Percentiles rank a stretch among this genome's conserved stretches.
These are phyloP conservation scores for Plasmodium sp. DNA, from an alignment of 169 alveolate genomes.

Conservation along the genomic window DNA sequence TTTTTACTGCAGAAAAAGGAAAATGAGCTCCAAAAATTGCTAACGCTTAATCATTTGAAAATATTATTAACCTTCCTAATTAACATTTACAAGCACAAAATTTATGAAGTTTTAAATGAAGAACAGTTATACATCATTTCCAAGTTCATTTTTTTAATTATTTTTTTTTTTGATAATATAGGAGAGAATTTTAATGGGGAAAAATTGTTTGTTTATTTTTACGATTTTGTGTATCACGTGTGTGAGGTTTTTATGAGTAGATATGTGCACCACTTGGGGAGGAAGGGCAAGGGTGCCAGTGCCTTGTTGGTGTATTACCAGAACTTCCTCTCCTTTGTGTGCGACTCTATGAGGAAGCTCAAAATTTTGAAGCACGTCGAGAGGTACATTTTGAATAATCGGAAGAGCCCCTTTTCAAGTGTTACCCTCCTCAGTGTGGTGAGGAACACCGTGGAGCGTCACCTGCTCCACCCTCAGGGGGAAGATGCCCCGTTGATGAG, in stretches of 20 bases:
- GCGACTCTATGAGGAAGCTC: neutral
- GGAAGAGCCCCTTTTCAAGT: slow-evolving; percentile 8
- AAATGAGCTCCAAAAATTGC: neutral
- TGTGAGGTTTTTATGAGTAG: neutral
- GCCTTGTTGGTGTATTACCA: neutral
- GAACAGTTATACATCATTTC: slow-evolving; percentile 10
- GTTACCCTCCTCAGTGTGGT: slow-evolving; percentile 28
- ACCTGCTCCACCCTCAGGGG: neutral
- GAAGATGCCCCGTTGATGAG: neutral
- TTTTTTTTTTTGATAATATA: slow-evolving; percentile 9
- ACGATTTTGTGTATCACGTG: slow-evolving; percentile 45
- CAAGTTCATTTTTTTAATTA: slow-evolving; percentile 13
- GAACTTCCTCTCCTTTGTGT: neutral
- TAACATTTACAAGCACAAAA: slow-evolving; percentile 21
- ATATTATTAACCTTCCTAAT: slow-evolving; percentile 29
- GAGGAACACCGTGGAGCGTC: slow-evolving; percentile 24
- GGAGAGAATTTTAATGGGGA: neutral
- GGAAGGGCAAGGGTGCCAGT: neutral
- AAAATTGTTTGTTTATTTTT: slow-evolving; percentile 9
- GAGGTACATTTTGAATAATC: slow-evolving; percentile 1
- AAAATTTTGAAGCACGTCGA: slow-evolving; percentile 17
- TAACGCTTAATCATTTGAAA: slow-evolving; percentile 1
- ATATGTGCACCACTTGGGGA: neutral
- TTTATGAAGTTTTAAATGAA: slow-evolving; percentile 16
- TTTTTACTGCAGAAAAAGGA: neutral